phyloP scores from a whole-genome alignment of 139 green algal genomes.

The Asterochloris erici region DNA sequence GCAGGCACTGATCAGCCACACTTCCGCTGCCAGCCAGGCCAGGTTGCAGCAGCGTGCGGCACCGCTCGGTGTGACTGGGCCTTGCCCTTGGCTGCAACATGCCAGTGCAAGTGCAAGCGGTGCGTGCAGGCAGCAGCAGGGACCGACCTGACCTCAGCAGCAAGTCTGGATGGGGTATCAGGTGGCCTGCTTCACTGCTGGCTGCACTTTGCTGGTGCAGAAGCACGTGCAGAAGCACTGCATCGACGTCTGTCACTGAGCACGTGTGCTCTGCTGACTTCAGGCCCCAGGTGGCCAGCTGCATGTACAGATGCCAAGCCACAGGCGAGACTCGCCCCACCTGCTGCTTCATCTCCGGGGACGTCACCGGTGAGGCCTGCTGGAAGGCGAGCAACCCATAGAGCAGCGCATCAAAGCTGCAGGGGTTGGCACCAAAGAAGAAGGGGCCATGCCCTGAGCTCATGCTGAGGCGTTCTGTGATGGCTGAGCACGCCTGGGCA shows the following conservation, averaged over 20 bases:
- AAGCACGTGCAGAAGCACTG: background rate
- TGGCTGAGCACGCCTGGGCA: constrained; percentile 27
- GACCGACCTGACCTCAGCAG: background rate
- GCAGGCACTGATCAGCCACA: background rate
- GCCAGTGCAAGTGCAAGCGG: background rate
- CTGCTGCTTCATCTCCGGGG: constrained; percentile 46
- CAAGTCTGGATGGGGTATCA: background rate
- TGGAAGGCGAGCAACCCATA: constrained; percentile 59
- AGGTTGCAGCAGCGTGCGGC: background rate
- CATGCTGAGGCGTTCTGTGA: constrained; percentile 41
- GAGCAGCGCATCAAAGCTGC: constrained; percentile 63
- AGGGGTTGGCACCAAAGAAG: constrained; percentile 55
- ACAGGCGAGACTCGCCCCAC: background rate
- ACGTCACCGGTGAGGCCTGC: constrained; percentile 36
- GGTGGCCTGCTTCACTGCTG: background rate
- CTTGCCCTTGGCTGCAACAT: constrained; percentile 7
- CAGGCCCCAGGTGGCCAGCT: background rate
- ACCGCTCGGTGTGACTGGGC: background rate
- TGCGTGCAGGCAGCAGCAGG: background rate
- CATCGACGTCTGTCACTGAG: background rate
- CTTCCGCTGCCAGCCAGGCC: background rate
- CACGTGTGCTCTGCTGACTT: background rate
- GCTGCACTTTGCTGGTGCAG: background rate
- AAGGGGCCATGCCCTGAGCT: constrained; percentile 26
- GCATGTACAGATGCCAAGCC: background rate